Base-by-base conservation (phyloP, 2,329 filamentous ascomycete genomes). In the Trichoderma asperellum region DNA sequence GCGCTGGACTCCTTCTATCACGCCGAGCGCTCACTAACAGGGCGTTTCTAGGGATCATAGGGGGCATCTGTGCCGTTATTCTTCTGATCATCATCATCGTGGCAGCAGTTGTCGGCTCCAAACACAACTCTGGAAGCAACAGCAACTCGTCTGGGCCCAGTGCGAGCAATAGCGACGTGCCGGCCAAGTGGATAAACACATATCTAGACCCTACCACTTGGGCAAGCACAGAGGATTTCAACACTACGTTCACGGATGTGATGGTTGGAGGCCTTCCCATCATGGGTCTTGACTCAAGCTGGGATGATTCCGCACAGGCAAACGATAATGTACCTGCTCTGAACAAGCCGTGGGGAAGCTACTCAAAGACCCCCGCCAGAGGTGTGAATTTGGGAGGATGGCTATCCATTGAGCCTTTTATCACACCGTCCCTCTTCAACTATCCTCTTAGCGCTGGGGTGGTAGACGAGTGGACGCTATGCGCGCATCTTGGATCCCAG, bases 371-470 rank as follows among this genome's bases (percentile, higher is more conserved):
- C 67, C 94, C 94, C 2, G 93, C 96, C 29, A 89, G 95, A 7
- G 96, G 96, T 0, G 93, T 98, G 43, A 98, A 97, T 75, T 78
- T 98, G 1, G 96, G 96, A 62, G 96, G 96, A 14, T 99, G 96
- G 96, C 87, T 99, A 1, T 92, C 91, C 2, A 82, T 99, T 14
- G 96, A 99, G 76, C 96, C 96, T 0, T 97, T 97, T 78, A 98
- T 99, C 77, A 95, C 93, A 4, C 96, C 96, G 0, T 97, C 94
- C 0, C 86, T 97, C 32, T 99, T 99, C 81, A 82, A 88, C 71
- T 86, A 86, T 71, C 93, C 91, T 77, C 82, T 84, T 5, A 77
- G 79, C 18, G 73, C 89, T 83, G 83, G 88, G 5, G 88, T 98
- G 53, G 86, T 98, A 21, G 96, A 99, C 76, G 96, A 99, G 79